A percentile compares a stretch with the other conserved stretches of the same genome.
Conservation (phyloP, 2,329 filamentous ascomycete genomes). For the Dactylellina cionopaga region DNA sequence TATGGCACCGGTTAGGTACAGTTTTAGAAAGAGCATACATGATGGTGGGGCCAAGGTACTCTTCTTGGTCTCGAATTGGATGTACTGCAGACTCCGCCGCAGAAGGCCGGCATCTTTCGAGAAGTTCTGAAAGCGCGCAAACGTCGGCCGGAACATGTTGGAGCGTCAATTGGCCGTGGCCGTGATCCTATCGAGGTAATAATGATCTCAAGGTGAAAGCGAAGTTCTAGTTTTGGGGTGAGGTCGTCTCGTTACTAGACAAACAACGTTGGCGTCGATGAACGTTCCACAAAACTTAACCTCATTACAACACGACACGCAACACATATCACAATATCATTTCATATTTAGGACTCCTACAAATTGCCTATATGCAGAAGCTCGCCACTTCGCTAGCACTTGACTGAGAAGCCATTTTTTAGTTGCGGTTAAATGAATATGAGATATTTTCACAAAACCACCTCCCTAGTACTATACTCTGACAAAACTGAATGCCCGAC, state of each 20-base stretch:
- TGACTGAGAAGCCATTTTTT: too few species aligned
- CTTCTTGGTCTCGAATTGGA: constrained; percentile 45
- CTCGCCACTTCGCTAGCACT: too few species aligned
- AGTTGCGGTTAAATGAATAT: too few species aligned
- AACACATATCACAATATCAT: neutral
- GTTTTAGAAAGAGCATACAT: neutral
- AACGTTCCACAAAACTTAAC: constrained; percentile 24
- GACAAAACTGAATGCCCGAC: too few species aligned
- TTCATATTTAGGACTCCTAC: too few species aligned
- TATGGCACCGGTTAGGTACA: neutral
- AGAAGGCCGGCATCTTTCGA: constrained; percentile 32
- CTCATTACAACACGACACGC: neutral
- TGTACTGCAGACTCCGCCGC: constrained; percentile 32
- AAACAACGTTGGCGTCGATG: constrained; percentile 1
- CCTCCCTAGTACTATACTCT: too few species aligned
- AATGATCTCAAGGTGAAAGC: neutral
- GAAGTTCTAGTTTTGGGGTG: neutral
- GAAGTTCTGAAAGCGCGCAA: constrained; percentile 38
- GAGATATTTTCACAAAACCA: too few species aligned
- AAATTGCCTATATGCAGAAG: too few species aligned
- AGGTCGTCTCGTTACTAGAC: neutral
- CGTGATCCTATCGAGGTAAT: neutral
- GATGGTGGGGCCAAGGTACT: constrained; percentile 20
- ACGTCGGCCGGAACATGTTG: constrained; percentile 39
- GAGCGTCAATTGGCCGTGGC: constrained; percentile 18